These are phyloP conservation scores for Tephrocybe sp. DNA, from an alignment of 768 basidiomycete species.

Conservation along the genomic window DNA sequence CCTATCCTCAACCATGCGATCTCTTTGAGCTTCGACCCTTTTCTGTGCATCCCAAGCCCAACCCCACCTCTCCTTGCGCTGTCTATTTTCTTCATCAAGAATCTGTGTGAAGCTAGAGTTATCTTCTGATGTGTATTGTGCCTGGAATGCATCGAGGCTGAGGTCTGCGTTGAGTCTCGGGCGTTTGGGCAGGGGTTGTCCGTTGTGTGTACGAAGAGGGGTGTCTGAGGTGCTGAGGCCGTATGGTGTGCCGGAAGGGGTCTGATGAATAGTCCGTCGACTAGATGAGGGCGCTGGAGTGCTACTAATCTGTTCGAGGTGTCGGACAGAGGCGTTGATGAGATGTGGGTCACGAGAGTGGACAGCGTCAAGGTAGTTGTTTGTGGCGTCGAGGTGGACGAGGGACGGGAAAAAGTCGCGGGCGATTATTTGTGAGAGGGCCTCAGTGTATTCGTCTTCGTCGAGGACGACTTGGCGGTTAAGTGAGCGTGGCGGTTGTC, in stretches of 20 bases:
- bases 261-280: conserved; percentile 31
- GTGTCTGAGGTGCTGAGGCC: conserved; percentile 62
- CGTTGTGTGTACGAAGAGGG: conserved; percentile 49
- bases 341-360: conserved; percentile 72
- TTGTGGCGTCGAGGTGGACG: conserved; percentile 85
- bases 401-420: conserved; percentile 98
- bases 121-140: conserved; percentile 93
- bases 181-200: conserved; percentile 54
- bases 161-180: conserved; percentile 58
- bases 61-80: conserved; percentile 74
- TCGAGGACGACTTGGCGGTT: conserved; percentile 74
- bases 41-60: conserved; percentile 97
- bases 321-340: conserved; percentile 75
- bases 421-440: conserved; percentile 89
- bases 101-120: conserved; percentile 96
- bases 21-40: conserved; percentile 68
- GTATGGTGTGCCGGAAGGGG: conserved; percentile 70
- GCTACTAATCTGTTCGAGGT: conserved; percentile 59
- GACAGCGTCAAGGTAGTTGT: conserved; percentile 81
- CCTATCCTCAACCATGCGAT: conserved; percentile 64
- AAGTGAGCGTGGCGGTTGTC: conserved; percentile 47
- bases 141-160: conserved; percentile 85
- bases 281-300: conserved; percentile 45
- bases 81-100: conserved; percentile 84
- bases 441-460: conserved; percentile 94